phyloP scores from a whole-genome alignment of 805 yeast species.

The Metschnikowia hibisci region DNA sequence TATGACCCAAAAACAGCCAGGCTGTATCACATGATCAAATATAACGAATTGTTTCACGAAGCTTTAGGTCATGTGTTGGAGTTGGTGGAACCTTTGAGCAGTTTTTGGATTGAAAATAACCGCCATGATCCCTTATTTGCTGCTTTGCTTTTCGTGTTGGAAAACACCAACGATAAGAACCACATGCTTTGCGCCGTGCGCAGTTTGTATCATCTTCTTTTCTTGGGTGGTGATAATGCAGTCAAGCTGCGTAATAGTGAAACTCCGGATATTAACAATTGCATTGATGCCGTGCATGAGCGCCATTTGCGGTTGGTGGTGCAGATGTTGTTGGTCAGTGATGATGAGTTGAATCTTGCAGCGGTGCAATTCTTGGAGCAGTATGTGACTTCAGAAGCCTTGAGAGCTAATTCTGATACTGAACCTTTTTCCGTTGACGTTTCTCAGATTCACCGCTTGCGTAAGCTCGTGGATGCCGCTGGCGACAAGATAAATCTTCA shows the following conservation, averaged over 20 bases:
- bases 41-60: slow-evolving; percentile 47
- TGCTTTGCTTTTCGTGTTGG: slow-evolving; percentile 49
- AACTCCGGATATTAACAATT: slow-evolving; percentile 33
- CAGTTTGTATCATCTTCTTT: slow-evolving; percentile 74
- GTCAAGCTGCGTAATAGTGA: slow-evolving; percentile 9
- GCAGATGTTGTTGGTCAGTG: slow-evolving; percentile 55
- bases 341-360: slow-evolving; percentile 71
- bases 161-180: slow-evolving; percentile 59
- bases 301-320: slow-evolving; percentile 50
- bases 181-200: slow-evolving; percentile 66
- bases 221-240: slow-evolving; percentile 25
- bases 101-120: slow-evolving; percentile 73
- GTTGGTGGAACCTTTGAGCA: slow-evolving; percentile 76
- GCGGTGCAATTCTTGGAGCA: slow-evolving; percentile 81
- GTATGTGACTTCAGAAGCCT: slow-evolving; percentile 61
- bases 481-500: slow-evolving; percentile 46
- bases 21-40: slow-evolving; percentile 19
- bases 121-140: slow-evolving; percentile 66
- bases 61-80: slow-evolving; percentile 67
- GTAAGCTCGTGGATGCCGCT: slow-evolving; percentile 51
- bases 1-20: slow-evolving; percentile 5
- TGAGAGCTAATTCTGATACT: slow-evolving; percentile 23
- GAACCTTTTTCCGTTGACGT: slow-evolving; percentile 25
- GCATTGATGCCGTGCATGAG: slow-evolving; percentile 37
- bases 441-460: slow-evolving; percentile 35